Base-by-base conservation (phyloP, 495 filamentous ascomycete species). In the Hypoxylon rickii region DNA sequence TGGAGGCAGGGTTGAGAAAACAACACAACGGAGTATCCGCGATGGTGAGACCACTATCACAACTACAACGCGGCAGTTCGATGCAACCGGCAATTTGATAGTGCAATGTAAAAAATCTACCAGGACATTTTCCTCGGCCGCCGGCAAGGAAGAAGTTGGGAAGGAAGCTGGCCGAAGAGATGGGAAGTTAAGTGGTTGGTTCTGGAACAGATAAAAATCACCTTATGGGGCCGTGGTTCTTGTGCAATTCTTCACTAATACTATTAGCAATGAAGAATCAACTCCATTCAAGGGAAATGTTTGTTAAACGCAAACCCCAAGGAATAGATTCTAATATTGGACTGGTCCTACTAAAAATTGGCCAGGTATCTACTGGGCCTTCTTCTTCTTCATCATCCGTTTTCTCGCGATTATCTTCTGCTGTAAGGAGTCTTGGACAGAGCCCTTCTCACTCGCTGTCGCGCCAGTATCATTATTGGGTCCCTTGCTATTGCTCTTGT, bases 321-420 rank as follows among this genome's bases (percentile, higher is more conserved):
- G n/a, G n/a, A n/a, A n/a, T n/a, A n/a, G n/a, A n/a, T n/a, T n/a
- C n/a, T n/a, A n/a, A n/a, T n/a, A n/a, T n/a, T n/a, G n/a, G n/a
- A n/a, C n/a, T n/a, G n/a, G n/a, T n/a, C n/a, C n/a, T n/a, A n/a
- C n/a, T n/a, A n/a, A n/a, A n/a, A n/a, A n/a, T n/a, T n/a, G n/a
- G n/a, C n/a, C n/a, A n/a, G n/a, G n/a, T n/a, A n/a, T n/a, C n/a
- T 57, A 12, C 60, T 55, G 12, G n/a, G 70, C 73, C 69, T 80
- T 80, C 72, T 80, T 80, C 65, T 79, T 79, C 39, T 73, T 65
- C 62, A 70, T 70, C 70, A 73, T 66, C 60, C 76, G 58, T 65
- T 78, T 80, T 60, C 77, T 66, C 29, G 51, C 71, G 55, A 80
- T 74, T 39, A 80, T 76, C 59, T 75, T 78, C 51, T 76, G 76